Evolutionary conservation across 2,329 filamentous ascomycete genomes (phyloP).

Genomic region (Metarhizium robertsii): DNA sequence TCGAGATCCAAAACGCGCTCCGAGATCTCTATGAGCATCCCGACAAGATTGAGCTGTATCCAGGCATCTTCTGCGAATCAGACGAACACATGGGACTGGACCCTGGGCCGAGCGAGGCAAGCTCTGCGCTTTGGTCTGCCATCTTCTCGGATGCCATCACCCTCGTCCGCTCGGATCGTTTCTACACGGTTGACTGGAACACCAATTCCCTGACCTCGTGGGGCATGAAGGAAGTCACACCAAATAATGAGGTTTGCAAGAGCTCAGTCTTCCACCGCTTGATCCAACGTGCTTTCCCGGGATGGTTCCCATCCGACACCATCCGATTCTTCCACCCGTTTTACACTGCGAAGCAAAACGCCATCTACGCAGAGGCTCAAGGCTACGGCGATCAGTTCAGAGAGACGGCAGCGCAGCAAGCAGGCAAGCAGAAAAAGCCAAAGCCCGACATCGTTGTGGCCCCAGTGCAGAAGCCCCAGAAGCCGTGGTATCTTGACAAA

Average conservation of each 20-base stretch:
- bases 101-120: conserved; percentile 58
- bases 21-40: conserved; percentile 46
- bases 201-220: conserved; percentile 24
- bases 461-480: too few species aligned
- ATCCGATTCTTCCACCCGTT: too few species aligned
- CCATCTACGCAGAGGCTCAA: too few species aligned
- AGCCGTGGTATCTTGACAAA: too few species aligned
- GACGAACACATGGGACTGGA: conserved; percentile 38
- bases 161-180: conserved; percentile 58
- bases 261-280: conserved; percentile 15
- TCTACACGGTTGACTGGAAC: conserved; percentile 46
- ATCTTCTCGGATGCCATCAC: conserved; percentile 63
- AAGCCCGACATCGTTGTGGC: too few species aligned
- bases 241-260: conserved; percentile 11
- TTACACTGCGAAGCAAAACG: too few species aligned
- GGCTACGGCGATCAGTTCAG: too few species aligned
- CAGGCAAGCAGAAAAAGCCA: too few species aligned
- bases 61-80: conserved; percentile 41
- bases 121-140: conserved; percentile 43
- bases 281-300: conserved; percentile 14
- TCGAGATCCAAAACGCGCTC: conserved; percentile 16
- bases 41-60: conserved; percentile 54
- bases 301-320: conserved; percentile 10
- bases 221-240: conserved; percentile 13
- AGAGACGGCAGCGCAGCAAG: too few species aligned